Evolutionary conservation across 306 rosid genomes (phyloP).

Genomic region (Inga oerstediana): DNA sequence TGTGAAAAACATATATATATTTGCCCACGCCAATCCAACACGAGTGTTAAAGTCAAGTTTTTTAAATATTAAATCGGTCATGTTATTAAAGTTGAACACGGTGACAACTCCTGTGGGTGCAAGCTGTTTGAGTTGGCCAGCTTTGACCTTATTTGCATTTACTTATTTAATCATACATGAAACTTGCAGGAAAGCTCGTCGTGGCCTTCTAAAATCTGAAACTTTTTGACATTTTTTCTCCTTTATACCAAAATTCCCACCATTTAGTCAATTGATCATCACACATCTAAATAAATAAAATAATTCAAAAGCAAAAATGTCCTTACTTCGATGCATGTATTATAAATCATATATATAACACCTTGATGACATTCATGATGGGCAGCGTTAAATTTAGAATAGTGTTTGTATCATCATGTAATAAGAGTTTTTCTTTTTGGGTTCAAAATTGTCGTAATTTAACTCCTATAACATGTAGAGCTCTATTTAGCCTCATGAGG

Average conservation of each 20-base stretch:
- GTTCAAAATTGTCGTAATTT: not conserved
- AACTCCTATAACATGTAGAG: not conserved
- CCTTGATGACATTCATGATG: not conserved
- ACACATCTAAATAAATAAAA: not conserved
- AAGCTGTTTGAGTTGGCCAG: constrained; percentile 34
- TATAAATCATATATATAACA: not conserved
- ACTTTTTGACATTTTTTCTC: not conserved
- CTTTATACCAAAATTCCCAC: not conserved
- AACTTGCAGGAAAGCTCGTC: constrained; percentile 23
- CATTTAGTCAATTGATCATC: not conserved
- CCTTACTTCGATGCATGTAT: not conserved
- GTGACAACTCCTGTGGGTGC: constrained; percentile 24
- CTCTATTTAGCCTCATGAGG: not conserved
- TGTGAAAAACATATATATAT: not conserved
- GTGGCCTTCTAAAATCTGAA: not conserved
- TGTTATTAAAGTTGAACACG: constrained; percentile 11
- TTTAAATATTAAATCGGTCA: not conserved
- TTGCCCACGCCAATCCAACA: constrained; percentile 25
- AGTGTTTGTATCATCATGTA: not conserved
- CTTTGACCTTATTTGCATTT: constrained; percentile 28
- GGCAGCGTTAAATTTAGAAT: not conserved
- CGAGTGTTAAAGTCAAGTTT: constrained; percentile 38
- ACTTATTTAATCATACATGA: not conserved
- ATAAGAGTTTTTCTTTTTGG: not conserved
- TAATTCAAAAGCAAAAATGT: not conserved